phyloP scores from a whole-genome alignment of 768 basidiomycete species.

The Glaciozyma martinii region DNA sequence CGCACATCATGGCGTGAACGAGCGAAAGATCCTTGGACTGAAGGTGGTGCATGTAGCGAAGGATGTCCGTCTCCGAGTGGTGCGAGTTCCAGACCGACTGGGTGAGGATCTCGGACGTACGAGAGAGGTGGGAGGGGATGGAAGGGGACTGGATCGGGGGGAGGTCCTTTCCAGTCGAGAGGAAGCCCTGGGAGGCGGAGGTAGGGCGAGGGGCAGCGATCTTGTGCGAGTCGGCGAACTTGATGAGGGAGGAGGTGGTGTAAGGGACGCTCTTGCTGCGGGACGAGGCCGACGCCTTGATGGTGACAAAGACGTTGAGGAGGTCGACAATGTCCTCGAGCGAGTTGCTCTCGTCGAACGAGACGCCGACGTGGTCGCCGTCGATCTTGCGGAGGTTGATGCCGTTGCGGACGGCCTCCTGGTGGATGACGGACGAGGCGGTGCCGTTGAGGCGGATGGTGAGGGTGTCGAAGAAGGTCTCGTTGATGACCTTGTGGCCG shows the following conservation, averaged over 20 bases:
- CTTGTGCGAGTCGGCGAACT: conserved; percentile 41
- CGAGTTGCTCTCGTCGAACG: conserved; percentile 82
- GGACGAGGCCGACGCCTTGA: conserved; percentile 37
- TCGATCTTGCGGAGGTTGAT: conserved; percentile 79
- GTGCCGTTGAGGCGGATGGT: conserved; percentile 55
- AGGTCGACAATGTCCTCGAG: conserved; percentile 64
- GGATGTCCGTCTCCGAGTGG: conserved; percentile 97
- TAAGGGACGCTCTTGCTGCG: conserved; percentile 19
- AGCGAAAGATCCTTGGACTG: conserved; percentile 91
- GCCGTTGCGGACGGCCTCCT: conserved; percentile 52
- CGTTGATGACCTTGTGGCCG: conserved; percentile 59
- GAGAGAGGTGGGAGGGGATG: conserved; percentile 48
- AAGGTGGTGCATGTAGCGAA: conserved; percentile 84
- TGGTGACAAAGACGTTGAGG: conserved; percentile 69
- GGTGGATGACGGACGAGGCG: conserved; percentile 58
- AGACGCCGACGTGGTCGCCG: conserved; percentile 67
- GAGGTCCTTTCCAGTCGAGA: conserved; percentile 43
- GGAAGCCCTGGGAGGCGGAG: conserved; percentile 42
- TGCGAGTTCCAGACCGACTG: conserved; percentile 93
- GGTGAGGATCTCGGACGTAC: conserved; percentile 57
- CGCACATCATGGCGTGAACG: conserved; percentile 79
- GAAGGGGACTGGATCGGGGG: conserved; percentile 34
- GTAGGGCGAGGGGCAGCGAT: conserved; percentile 40
- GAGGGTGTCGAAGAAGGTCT: conserved; percentile 79
- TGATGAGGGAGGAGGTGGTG: conserved; percentile 36